Base-by-base conservation (phyloP, 257 asterid genomes). In the Eucommia ulmoides region DNA sequence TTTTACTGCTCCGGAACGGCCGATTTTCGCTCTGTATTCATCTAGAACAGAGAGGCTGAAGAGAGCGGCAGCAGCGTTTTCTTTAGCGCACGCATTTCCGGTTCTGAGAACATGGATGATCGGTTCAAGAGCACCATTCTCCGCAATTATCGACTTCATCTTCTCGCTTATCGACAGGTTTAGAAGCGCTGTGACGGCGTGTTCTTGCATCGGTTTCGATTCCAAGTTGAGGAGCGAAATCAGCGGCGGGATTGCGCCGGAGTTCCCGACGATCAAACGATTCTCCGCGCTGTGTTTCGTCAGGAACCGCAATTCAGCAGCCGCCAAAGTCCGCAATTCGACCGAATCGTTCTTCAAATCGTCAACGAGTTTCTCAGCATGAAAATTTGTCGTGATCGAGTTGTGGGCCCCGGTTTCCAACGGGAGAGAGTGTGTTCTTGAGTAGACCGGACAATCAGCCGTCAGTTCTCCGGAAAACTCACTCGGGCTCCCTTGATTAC, bases 61-160 rank as follows among this genome's bases (percentile, higher is more conserved):
- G 44, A 91, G 69, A 47, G 97, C 65, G 8, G 99, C 99, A 17
- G 99, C 99, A 11, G 99, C 95, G 22, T 91, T 91, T 67, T 83
- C 99, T 55, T 78, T 83, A 23, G 95, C 88, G 18, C 71, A 82
- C 0, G 71, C 41, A 46, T 75, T 91, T 69, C 99, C 99, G 1
- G 80, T 77, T 69, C 55, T 75, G 51, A 91, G 41, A 23, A 81
- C 95, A 22, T 86, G 81, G 62, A 91, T 86, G 47, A 91, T 76
- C 5, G 97, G 89, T 50, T 86, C 99, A 17, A 81, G 60, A 22
- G 95, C 85, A 17, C 92, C 84, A 64, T 60, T 75, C 62, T 74
- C 82, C 3, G 89, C 97, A 35, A 91, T 91, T 57, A 65, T 53
- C 12, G 78, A 66, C 74, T 86, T 86, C 56, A 81, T 65, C 44